These are phyloP conservation scores for Manihot esculenta DNA, from an alignment of 441 rosid genomes.

Conservation along the genomic window DNA sequence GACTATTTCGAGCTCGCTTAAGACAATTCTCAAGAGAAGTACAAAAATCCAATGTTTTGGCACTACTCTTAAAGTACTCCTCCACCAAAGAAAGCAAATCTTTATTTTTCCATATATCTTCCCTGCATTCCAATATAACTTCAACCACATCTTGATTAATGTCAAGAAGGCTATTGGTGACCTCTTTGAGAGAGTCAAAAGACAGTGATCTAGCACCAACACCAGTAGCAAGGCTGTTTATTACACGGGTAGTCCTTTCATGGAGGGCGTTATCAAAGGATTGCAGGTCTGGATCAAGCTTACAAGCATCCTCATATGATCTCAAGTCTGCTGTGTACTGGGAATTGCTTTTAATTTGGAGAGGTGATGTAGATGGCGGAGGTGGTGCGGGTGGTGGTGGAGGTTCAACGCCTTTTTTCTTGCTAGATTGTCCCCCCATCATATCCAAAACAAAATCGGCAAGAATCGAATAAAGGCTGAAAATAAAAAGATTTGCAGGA, in stretches of 20 bases:
- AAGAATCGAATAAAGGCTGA: neutral
- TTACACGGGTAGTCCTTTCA: slow-evolving; percentile 62
- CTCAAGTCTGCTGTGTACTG: slow-evolving; percentile 48
- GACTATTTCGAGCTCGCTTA: slow-evolving; percentile 70
- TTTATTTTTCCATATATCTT: slow-evolving; percentile 71
- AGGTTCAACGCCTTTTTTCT: slow-evolving; percentile 19
- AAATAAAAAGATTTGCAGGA: neutral
- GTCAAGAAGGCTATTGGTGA: slow-evolving; percentile 62
- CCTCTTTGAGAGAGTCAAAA: slow-evolving; percentile 72
- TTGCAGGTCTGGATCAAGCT: slow-evolving; percentile 53
- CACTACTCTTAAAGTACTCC: slow-evolving; percentile 75
- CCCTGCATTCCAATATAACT: slow-evolving; percentile 70
- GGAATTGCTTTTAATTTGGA: slow-evolving; percentile 29
- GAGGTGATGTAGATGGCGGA: slow-evolving; percentile 18
- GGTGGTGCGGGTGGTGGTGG: slow-evolving; percentile 26
- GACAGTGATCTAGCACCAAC: slow-evolving; percentile 73
- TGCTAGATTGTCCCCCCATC: slow-evolving; percentile 53
- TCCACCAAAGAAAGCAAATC: slow-evolving; percentile 69
- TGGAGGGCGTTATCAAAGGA: slow-evolving; percentile 61
- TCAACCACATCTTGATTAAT: slow-evolving; percentile 85
- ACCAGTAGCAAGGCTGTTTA: slow-evolving; percentile 57
- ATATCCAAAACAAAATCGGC: slow-evolving; percentile 23
- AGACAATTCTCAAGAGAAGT: slow-evolving; percentile 64
- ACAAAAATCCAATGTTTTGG: slow-evolving; percentile 72
- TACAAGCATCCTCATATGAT: slow-evolving; percentile 74